These are phyloP conservation scores for Ampelomyces quisqualis DNA, from an alignment of 2,329 filamentous ascomycete species.

Conservation along the genomic window DNA sequence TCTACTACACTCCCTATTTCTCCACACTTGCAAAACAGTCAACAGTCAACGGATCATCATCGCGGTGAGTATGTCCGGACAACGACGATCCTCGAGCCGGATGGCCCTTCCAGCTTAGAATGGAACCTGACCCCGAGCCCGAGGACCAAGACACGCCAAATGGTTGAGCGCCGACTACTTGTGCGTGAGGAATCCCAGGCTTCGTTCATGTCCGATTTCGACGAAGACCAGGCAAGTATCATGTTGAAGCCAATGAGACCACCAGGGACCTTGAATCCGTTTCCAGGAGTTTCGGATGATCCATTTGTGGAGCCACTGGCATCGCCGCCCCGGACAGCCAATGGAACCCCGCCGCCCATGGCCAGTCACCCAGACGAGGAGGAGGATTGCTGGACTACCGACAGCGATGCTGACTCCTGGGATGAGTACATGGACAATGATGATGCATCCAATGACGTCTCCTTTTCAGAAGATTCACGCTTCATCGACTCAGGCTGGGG, in stretches of 20 bases:
- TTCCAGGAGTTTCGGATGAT: constrained; percentile 9
- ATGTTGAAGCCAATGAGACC: constrained; percentile 48
- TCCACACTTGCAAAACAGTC: constrained; percentile 24
- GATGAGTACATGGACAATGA: constrained; percentile 39
- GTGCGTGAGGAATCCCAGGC: constrained; percentile 33
- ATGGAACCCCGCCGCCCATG: constrained; percentile 12
- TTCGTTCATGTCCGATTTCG: constrained; percentile 35
- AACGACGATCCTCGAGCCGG: constrained; percentile 17
- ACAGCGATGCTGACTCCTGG: constrained; percentile 43
- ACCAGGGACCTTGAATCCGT: constrained; percentile 28
- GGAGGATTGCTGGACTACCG: constrained; percentile 39
- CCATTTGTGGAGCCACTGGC: constrained; percentile 11
- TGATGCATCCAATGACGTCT: constrained; percentile 65
- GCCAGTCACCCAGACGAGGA: constrained; percentile 10
- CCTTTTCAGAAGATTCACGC: constrained; percentile 58
- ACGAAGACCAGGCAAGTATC: constrained; percentile 40
- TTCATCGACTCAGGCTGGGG: constrained; percentile 73
- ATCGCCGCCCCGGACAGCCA: constrained; percentile 7
- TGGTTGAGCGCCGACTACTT: constrained; percentile 22
- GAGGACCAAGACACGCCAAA: constrained; percentile 18
- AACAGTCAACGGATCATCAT: constrained; percentile 50
- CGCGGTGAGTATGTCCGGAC: constrained; percentile 51
- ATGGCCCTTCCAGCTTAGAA: constrained; percentile 3
- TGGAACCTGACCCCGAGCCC: constrained; percentile 19
- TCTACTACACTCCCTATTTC: constrained; percentile 42